phyloP scores from a whole-genome alignment of 164 flowering plant genomes.

The Pachysandra terminalis region DNA sequence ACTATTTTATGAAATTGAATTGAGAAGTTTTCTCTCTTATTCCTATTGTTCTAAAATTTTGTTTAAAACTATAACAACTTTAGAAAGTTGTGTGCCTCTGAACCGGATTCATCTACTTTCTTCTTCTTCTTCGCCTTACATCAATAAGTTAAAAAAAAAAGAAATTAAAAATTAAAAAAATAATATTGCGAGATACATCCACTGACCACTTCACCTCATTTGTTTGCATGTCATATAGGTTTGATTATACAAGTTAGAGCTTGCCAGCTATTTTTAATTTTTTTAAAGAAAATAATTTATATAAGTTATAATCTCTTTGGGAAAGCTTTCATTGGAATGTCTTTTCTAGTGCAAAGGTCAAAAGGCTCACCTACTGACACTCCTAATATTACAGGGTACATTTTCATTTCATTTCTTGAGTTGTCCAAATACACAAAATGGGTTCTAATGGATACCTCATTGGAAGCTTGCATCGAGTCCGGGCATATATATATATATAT shows the following conservation, averaged over 20 bases:
- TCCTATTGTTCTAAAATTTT: too few species aligned
- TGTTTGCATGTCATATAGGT: background rate
- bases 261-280: conserved; percentile 7
- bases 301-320: background rate
- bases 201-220: conserved; percentile 8
- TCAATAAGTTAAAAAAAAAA: background rate
- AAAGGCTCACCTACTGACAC: conserved; percentile 10
- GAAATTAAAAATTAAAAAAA: background rate
- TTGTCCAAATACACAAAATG: too few species aligned
- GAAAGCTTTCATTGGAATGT: conserved; percentile 9
- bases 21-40: too few species aligned
- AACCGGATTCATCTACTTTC: too few species aligned
- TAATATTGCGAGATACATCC: conserved; percentile 8
- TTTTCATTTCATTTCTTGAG: too few species aligned
- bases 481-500: too few species aligned
- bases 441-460: too few species aligned
- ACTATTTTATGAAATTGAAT: too few species aligned
- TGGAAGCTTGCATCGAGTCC: too few species aligned
- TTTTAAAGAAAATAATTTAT: background rate
- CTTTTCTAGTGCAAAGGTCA: conserved; percentile 7
- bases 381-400: background rate
- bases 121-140: too few species aligned
- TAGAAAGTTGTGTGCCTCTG: too few species aligned
- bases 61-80: too few species aligned
- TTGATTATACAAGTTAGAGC: background rate